Evolutionary conservation across 2,329 filamentous ascomycete genomes (phyloP).

Genomic region (Lasiodiplodia sp.): DNA sequence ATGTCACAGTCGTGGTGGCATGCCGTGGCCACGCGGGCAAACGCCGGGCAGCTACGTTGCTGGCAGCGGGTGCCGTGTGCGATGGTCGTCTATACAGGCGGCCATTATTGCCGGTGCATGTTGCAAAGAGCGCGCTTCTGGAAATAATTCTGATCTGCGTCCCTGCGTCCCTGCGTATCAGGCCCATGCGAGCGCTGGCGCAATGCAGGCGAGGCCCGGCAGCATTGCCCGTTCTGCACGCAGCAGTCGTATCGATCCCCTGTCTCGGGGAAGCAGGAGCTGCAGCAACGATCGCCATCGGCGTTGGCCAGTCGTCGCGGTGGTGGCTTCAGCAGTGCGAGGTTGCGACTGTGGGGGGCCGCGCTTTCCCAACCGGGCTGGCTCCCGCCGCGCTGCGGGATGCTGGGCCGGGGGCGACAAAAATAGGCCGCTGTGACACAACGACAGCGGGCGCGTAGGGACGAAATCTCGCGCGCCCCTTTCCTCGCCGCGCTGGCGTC

Average conservation of each 20-base stretch:
- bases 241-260: conserved; percentile 16
- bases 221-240: conserved; percentile 25
- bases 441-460: not conserved
- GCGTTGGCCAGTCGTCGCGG: conserved; percentile 6
- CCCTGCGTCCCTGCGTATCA: conserved; percentile 29
- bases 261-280: conserved; percentile 24
- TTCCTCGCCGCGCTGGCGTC: conserved; percentile 12
- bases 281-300: conserved; percentile 21
- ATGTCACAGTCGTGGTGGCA: conserved; percentile 13
- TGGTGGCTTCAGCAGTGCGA: conserved; percentile 5
- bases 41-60: conserved; percentile 17
- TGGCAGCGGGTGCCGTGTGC: conserved; percentile 21
- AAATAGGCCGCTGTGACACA: conserved; percentile 8
- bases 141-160: conserved; percentile 28
- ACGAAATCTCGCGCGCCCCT: conserved; percentile 12
- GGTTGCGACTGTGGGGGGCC: conserved; percentile 15
- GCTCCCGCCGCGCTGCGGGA: conserved; percentile 22
- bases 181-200: conserved; percentile 26
- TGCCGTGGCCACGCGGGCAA: conserved; percentile 17
- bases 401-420: conserved; percentile 16
- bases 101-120: not conserved
- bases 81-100: conserved; percentile 10
- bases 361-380: conserved; percentile 14
- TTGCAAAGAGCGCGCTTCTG: conserved; percentile 11
- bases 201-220: conserved; percentile 25